Evolutionary conservation across 2,329 filamentous ascomycete genomes (phyloP), one percentile per base, ranked within the genome.

Genomic region (Dactylella cylindrospora): DNA sequence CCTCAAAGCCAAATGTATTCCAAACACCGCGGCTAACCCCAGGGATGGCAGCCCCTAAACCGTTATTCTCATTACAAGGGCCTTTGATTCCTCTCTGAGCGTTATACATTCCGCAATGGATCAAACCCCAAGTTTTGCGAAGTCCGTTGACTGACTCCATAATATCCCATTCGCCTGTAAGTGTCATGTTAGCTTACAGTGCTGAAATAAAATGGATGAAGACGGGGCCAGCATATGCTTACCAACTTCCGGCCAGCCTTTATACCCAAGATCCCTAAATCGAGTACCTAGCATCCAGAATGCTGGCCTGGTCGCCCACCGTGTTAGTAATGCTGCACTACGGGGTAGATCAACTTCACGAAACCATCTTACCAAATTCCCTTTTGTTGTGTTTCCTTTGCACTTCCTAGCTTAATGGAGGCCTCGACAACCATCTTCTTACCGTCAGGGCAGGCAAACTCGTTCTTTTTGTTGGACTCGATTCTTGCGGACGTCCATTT

Each of bases 401-500:
- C 36, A 15, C 52, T 57, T 31, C 52, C 52, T 19, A 57, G 44
- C 65, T 70, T 72, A 62, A 78, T 70, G 8, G 66, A 65, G 3
- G 73, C 71, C 65, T 77, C 73, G 35, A 76, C 70, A 46, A 73
- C 71, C 45, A 77, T 60, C 47, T 70, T 71, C 25, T 71, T 67
- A 38, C 73, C 72, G 3, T 67, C 20, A 0, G 62, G 67, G 43
- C 72, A 73, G 7, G 64, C 65, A 59, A 76, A 74, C 66, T 65
- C 62, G 20, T 67, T 65, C 32, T 51, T 68, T 13, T 28, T 57
- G 12, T 35, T 49, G 3, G 74, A 74, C 67, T 78, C 75, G 54
- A 78, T 73, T n/a, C 76, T 74, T 0, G 72, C 72, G 6, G 76
- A 77, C 0, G 74, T 77, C 76, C 76, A 78, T 2, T 40, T 43